Percentiles rank a stretch among this genome's conserved stretches.
These are phyloP conservation scores for Platismatia glauca DNA, from an alignment of 495 filamentous ascomycete species.

Conservation along the genomic window DNA sequence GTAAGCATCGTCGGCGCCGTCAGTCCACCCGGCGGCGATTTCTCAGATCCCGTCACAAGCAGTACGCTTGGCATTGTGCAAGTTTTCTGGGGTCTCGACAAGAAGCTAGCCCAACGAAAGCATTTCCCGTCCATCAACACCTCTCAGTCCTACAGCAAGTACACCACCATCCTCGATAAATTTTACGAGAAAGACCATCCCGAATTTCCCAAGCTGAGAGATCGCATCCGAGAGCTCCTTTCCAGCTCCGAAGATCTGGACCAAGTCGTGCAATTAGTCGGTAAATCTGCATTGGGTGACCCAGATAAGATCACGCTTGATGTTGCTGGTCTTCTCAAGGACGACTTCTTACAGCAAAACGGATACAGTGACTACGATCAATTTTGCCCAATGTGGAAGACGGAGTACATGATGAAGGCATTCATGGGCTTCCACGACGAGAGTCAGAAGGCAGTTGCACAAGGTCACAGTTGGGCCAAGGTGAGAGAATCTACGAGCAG, in stretches of 20 bases:
- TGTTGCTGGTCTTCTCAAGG: conserved; percentile 84
- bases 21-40: conserved; percentile 95
- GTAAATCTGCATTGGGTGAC: conserved; percentile 92
- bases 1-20: conserved; percentile 98
- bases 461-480: conserved; percentile 85
- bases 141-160: conserved; percentile 92
- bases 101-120: conserved; percentile 97
- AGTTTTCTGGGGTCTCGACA: conserved; percentile 99
- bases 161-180: conserved; percentile 74
- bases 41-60: conserved; percentile 95
- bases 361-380: conserved; percentile 98
- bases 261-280: conserved; percentile 97
- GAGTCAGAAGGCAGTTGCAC: conserved; percentile 84
- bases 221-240: conserved; percentile 85
- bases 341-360: conserved; percentile 99
- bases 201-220: conserved; percentile 86
- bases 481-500: conserved; percentile 83
- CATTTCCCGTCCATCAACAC: conserved; percentile 99
- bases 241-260: conserved; percentile 94
- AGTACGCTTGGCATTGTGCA: conserved; percentile 96
- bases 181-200: conserved; percentile 89
- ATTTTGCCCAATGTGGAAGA: conserved; percentile 99
- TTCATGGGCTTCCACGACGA: conserved; percentile 99
- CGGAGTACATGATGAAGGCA: conserved; percentile 99
- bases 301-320: conserved; percentile 98